Evolutionary conservation across 306 rosid species (phyloP).

Genomic region (Trifolium fragiferum): DNA sequence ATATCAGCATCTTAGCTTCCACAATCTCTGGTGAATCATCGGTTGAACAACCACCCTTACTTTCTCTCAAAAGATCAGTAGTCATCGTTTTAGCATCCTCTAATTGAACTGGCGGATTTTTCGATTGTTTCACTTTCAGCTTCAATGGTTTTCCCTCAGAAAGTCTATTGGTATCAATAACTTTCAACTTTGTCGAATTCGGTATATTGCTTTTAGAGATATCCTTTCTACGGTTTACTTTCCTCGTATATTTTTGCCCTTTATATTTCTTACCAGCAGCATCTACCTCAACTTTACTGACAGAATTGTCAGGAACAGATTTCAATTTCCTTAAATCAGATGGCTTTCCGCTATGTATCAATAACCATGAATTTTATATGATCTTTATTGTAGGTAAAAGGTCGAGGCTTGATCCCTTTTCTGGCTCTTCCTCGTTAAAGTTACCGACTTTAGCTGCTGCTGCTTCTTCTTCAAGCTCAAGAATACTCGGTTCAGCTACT

Average conservation of each 20-base stretch:
- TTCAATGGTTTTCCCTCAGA: not conserved
- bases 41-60: not conserved
- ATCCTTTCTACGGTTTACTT: conserved; percentile 44
- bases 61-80: not conserved
- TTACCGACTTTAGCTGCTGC: conserved; percentile 43
- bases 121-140: not conserved
- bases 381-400: not conserved
- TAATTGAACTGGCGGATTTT: not conserved
- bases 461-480: conserved; percentile 65
- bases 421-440: conserved; percentile 49
- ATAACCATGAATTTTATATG: conserved; percentile 56
- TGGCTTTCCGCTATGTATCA: conserved; percentile 34
- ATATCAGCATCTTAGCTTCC: conserved; percentile 9
- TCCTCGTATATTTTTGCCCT: conserved; percentile 43
- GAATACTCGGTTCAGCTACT: conserved; percentile 34
- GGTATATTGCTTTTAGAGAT: conserved; percentile 29
- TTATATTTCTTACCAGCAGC: not conserved
- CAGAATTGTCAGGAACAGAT: not conserved
- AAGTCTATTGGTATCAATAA: conserved; percentile 30
- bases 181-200: conserved; percentile 52
- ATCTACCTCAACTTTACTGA: not conserved
- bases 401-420: conserved; percentile 21
- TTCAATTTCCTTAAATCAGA: not conserved
- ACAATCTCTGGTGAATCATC: not conserved
- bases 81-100: not conserved